These are phyloP conservation scores for Geranium rotundifolium DNA, from an alignment of 345 rosid species.

Conservation along the genomic window DNA sequence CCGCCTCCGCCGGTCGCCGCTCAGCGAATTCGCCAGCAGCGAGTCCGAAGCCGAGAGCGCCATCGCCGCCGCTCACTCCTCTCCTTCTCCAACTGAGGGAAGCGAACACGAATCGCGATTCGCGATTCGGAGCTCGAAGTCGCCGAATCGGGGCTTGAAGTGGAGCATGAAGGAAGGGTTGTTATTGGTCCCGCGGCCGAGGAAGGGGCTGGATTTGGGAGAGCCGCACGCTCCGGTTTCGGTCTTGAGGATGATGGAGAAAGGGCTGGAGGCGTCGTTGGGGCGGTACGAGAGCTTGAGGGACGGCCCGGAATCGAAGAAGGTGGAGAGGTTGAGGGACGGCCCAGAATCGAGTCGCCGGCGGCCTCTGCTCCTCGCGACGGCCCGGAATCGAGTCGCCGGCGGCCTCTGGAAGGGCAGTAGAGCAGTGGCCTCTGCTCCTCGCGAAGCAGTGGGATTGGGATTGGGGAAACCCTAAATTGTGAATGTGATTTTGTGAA, in stretches of 20 bases:
- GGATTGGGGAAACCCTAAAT: too few relatives aligned
- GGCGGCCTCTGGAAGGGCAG: conserved; percentile 55
- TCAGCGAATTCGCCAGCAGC: too few relatives aligned
- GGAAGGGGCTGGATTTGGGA: conserved; percentile 51
- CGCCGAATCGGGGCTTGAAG: conserved; percentile 78
- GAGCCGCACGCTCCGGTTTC: conserved; percentile 80
- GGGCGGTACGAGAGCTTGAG: conserved; percentile 80
- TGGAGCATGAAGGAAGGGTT: conserved; percentile 86
- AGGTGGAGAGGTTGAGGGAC: conserved; percentile 58
- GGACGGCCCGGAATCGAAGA: conserved; percentile 77
- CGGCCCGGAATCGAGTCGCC: conserved; percentile 86
- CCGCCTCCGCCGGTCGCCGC: too few relatives aligned
- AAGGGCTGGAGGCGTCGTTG: conserved; percentile 69
- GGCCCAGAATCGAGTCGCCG: conserved; percentile 85
- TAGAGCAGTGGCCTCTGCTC: conserved; percentile 72
- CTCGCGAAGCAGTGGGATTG: conserved; percentile 83
- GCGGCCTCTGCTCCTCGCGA: too few relatives aligned
- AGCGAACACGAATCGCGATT: too few relatives aligned
- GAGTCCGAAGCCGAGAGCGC: too few relatives aligned
- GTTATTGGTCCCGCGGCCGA: conserved; percentile 44
- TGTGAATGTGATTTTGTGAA: too few relatives aligned
- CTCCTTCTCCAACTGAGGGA: too few relatives aligned
- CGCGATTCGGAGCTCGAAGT: too few relatives aligned
- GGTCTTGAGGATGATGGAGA: conserved; percentile 69
- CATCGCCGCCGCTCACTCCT: too few relatives aligned